Percentiles rank a stretch among this genome's conserved stretches.
These are phyloP conservation scores for Capsaspora owczarzaki DNA, from an alignment of 78 protist species.

Conservation along the genomic window DNA sequence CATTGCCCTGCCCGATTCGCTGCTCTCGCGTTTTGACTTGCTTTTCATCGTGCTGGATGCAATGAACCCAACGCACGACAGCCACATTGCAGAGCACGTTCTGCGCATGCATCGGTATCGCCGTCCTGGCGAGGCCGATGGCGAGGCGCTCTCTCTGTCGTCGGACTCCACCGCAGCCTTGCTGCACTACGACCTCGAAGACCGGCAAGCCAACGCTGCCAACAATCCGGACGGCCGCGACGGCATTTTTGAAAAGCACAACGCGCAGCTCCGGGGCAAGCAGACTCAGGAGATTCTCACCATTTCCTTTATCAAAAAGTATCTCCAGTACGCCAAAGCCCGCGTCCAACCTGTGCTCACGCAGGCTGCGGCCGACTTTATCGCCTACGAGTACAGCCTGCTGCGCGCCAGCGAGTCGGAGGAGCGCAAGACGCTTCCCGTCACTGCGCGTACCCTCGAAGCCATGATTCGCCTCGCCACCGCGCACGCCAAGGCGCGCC, in stretches of 20 bases:
- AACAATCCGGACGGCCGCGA: slow-evolving; percentile 13
- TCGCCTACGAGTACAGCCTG: slow-evolving; percentile 22
- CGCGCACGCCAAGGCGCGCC: slow-evolving; percentile 88
- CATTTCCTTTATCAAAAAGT: slow-evolving; percentile 57
- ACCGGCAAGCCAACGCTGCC: slow-evolving; percentile 5
- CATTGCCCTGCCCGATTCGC: slow-evolving; percentile 96
- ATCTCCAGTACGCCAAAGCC: slow-evolving; percentile 35
- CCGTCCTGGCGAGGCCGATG: neutral
- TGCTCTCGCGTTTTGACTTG: slow-evolving; percentile 98
- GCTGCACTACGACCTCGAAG: neutral
- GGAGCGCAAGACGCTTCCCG: slow-evolving; percentile 60
- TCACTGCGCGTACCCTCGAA: slow-evolving; percentile 96
- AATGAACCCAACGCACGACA: slow-evolving; percentile 38
- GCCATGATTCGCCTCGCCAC: slow-evolving; percentile 90
- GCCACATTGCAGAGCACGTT: slow-evolving; percentile 72
- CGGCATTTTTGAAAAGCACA: slow-evolving; percentile 39
- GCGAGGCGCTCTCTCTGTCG: neutral
- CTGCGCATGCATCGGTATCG: slow-evolving; percentile 75
- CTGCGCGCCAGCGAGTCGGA: slow-evolving; percentile 31
- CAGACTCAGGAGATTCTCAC: slow-evolving; percentile 24
- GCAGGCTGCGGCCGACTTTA: slow-evolving; percentile 29
- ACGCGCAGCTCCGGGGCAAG: slow-evolving; percentile 18
- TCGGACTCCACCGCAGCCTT: neutral
- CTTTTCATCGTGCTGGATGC: slow-evolving; percentile 93
- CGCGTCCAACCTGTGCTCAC: slow-evolving; percentile 46